Evolutionary conservation across 164 flowering plant genomes (phyloP).

Genomic region (Aristolochia californica): DNA sequence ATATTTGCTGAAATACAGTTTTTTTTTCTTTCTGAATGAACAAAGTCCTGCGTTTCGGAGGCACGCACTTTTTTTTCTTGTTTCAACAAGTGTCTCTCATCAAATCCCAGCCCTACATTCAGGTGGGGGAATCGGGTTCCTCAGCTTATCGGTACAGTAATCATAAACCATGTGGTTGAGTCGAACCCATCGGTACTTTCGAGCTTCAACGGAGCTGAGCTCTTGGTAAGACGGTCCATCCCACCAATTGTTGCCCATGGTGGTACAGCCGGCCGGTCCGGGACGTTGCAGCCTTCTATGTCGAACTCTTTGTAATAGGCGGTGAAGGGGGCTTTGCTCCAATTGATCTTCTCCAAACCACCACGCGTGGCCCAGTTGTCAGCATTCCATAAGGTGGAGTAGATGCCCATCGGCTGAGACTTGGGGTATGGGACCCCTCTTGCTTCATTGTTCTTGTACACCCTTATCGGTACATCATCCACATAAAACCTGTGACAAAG

Average conservation of each 20-base stretch:
- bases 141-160: constrained; percentile 13
- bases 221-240: constrained; percentile 7
- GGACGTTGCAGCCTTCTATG: constrained; percentile 12
- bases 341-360: constrained; percentile 17
- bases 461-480: constrained; percentile 16
- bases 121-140: constrained; percentile 10
- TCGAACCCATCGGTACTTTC: constrained; percentile 17
- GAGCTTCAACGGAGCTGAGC: constrained; percentile 10
- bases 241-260: constrained; percentile 12
- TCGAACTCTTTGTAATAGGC: constrained; percentile 14
- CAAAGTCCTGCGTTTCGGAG: too few species aligned
- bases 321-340: constrained; percentile 17
- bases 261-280: constrained; percentile 8
- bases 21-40: too few species aligned
- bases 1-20: too few species aligned
- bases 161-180: constrained; percentile 18
- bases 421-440: constrained; percentile 16
- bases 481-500: constrained; percentile 12
- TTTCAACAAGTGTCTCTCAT: neutral
- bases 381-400: constrained; percentile 14
- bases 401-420: constrained; percentile 13
- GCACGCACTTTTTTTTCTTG: too few species aligned
- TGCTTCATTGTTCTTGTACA: constrained; percentile 15
- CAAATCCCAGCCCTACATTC: constrained; percentile 15
- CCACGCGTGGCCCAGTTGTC: constrained; percentile 20